Percentiles rank a stretch among this genome's conserved stretches.
Conservation (phyloP, 2,329 filamentous ascomycete species). For the Bertia moriformis region DNA sequence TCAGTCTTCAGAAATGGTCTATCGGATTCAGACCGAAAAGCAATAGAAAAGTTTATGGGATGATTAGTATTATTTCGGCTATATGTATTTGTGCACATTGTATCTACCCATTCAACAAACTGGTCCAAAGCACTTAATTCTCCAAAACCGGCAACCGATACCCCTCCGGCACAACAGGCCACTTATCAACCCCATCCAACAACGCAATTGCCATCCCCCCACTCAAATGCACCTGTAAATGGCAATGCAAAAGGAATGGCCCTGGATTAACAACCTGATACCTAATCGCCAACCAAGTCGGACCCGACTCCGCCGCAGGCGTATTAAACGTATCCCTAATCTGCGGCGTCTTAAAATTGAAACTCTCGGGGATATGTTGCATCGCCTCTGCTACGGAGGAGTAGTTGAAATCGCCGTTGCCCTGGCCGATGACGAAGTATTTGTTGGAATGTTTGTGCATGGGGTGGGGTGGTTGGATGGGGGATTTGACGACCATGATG, state of each 20-base stretch:
- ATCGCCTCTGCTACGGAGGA: conserved; percentile 21
- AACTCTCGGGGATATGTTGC: conserved; percentile 16
- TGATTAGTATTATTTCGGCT: too few species aligned
- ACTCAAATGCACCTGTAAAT: conserved; percentile 17
- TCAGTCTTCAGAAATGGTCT: too few species aligned
- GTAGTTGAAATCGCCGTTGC: conserved; percentile 21
- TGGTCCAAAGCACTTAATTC: too few species aligned
- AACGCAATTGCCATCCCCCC: conserved; percentile 20
- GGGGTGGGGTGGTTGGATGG: conserved; percentile 17
- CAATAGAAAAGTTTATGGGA: too few species aligned
- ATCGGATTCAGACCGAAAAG: too few species aligned
- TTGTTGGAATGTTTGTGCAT: conserved; percentile 32
- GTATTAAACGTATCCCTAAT: conserved; percentile 23
- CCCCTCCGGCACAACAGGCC: conserved; percentile 7
- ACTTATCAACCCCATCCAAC: conserved; percentile 20
- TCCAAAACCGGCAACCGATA: not conserved
- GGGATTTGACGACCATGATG: conserved; percentile 13
- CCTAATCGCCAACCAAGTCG: conserved; percentile 17
- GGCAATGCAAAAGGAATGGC: conserved; percentile 19
- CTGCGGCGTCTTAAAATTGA: conserved; percentile 25
- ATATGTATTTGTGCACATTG: too few species aligned
- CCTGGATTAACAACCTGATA: conserved; percentile 20
- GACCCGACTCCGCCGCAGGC: conserved; percentile 6
- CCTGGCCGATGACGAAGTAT: conserved; percentile 24
- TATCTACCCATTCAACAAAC: too few species aligned